Percentiles rank a stretch among this genome's conserved stretches.
phyloP scores from a whole-genome alignment of 192 early-diverging fungal species.

The Entomortierella parvispora region DNA sequence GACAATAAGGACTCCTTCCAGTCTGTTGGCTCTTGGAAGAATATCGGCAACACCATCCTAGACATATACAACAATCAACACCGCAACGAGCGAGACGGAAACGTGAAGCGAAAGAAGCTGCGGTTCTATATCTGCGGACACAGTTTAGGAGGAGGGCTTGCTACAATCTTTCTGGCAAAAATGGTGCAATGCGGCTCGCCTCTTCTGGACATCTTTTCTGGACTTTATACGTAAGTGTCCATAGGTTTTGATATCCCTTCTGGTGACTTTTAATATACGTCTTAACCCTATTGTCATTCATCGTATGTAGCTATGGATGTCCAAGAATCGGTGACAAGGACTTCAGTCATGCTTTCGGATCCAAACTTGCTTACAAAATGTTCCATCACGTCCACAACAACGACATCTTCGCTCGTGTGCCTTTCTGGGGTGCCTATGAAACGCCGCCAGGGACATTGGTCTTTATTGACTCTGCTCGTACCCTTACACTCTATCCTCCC shows the following conservation, averaged over 20 bases:
- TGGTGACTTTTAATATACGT: too few species aligned
- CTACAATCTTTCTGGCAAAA: conserved; percentile 63
- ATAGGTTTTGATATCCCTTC: neutral
- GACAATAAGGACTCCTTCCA: conserved; percentile 35
- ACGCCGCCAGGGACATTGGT: conserved; percentile 67
- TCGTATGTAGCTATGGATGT: conserved; percentile 45
- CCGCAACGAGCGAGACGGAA: conserved; percentile 23
- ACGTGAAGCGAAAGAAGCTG: conserved; percentile 49
- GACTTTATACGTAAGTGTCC: conserved; percentile 58
- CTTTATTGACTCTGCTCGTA: conserved; percentile 60
- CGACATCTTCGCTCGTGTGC: conserved; percentile 52
- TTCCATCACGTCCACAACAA: conserved; percentile 68
- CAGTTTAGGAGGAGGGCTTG: conserved; percentile 60
- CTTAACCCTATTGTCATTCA: neutral
- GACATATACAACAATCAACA: conserved; percentile 51
- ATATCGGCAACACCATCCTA: conserved; percentile 41
- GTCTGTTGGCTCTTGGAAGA: conserved; percentile 20
- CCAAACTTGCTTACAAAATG: conserved; percentile 59
- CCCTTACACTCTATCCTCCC: conserved; percentile 62
- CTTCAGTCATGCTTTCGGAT: conserved; percentile 60
- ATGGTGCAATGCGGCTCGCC: conserved; percentile 61
- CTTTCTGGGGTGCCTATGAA: conserved; percentile 50
- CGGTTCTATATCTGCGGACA: conserved; percentile 64
- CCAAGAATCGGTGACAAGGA: conserved; percentile 61
- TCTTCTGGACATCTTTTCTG: conserved; percentile 59